A percentile compares a stretch with the other conserved stretches of the same genome.
These are phyloP conservation scores for Xerocomellus amylosporus DNA, from an alignment of 768 basidiomycete species.

Conservation along the genomic window DNA sequence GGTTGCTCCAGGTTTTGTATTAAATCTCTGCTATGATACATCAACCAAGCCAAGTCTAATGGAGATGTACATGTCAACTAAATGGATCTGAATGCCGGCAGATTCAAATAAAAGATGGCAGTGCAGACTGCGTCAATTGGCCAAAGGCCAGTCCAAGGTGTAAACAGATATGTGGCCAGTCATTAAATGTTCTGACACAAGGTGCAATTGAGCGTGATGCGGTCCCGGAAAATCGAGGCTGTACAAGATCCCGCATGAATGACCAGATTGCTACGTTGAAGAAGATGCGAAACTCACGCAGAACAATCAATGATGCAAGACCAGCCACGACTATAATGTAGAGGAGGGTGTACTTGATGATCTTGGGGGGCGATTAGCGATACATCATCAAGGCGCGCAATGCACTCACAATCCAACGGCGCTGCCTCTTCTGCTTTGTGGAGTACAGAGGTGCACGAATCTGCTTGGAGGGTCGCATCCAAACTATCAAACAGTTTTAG, in stretches of 20 bases:
- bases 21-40: constrained; percentile 31
- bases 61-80: constrained; percentile 27
- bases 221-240: constrained; percentile 82
- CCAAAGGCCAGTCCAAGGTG: constrained; percentile 9
- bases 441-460: constrained; percentile 92
- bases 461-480: constrained; percentile 93
- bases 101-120: constrained; percentile 11
- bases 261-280: background rate
- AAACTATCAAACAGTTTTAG: constrained; percentile 52
- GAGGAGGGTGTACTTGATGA: constrained; percentile 82
- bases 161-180: constrained; percentile 17
- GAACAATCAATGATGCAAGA: constrained; percentile 75
- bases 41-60: constrained; percentile 20
- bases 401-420: constrained; percentile 78
- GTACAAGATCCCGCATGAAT: constrained; percentile 17
- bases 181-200: constrained; percentile 84
- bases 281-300: constrained; percentile 56
- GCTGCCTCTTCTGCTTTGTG: constrained; percentile 88
- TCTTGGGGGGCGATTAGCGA: constrained; percentile 37
- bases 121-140: background rate
- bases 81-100: constrained; percentile 21
- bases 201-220: constrained; percentile 74
- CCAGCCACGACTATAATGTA: constrained; percentile 74
- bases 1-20: constrained; percentile 4
- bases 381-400: background rate